These are phyloP conservation scores for Gracilaria domingensis DNA, from an alignment of 23 red algal genomes.

Conservation along the genomic window DNA sequence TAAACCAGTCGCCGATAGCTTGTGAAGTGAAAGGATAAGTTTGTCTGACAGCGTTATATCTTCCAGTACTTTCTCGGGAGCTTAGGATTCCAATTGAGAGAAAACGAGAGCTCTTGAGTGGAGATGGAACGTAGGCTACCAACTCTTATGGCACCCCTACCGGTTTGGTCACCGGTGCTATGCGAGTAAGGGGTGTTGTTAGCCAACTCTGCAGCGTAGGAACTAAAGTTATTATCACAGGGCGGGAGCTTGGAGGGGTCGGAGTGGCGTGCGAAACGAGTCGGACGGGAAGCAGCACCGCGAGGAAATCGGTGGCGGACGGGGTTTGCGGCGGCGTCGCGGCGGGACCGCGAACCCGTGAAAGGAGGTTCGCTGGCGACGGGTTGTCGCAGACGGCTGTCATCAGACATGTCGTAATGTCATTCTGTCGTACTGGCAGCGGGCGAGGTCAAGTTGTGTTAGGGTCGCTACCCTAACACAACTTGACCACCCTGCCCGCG, in stretches of 20 bases:
- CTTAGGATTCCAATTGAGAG: slow-evolving; percentile 49
- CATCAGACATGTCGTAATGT: no score
- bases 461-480: no score
- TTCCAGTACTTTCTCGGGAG: slow-evolving; percentile 2
- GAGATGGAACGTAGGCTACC: not conserved
- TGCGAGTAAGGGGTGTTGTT: slow-evolving; percentile 8
- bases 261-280: not conserved
- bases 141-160: not conserved
- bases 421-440: no score
- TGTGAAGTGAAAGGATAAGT: not conserved
- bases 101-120: slow-evolving; percentile 57
- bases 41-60: slow-evolving; percentile 20
- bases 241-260: not conserved
- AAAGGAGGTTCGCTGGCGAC: slow-evolving; percentile 21
- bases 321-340: not conserved
- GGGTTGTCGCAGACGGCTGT: no score
- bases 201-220: slow-evolving; percentile 66
- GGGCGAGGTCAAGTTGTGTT: no score
- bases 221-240: slow-evolving; percentile 17
- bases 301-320: slow-evolving; percentile 1
- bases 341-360: slow-evolving; percentile 37
- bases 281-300: no score
- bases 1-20: no score
- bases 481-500: no score
- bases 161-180: not conserved